A percentile compares a stretch with the other conserved stretches of the same genome.
phyloP scores from a whole-genome alignment of 1,284 basidiomycete species.

The Ceratobasidium sp. region DNA sequence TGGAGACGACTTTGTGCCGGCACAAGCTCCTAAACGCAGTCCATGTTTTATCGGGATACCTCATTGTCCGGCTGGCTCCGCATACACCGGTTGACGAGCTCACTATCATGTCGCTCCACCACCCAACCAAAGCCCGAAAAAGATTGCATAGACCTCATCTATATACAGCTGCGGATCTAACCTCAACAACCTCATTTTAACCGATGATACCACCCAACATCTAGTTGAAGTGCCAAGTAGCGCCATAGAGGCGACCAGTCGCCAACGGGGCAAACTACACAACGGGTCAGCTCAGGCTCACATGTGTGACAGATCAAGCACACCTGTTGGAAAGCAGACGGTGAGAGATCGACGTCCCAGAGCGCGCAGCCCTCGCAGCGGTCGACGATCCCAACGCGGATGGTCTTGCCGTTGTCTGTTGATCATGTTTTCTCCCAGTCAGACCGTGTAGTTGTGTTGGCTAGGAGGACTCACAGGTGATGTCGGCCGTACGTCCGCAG shows the following conservation, averaged over 20 bases:
- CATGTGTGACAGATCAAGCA: not conserved
- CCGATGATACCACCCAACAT: not conserved
- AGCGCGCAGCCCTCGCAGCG: constrained; percentile 28
- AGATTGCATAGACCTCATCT: constrained; percentile 13
- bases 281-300: not conserved
- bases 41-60: not conserved
- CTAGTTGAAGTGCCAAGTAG: constrained; percentile 32
- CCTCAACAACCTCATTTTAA: not conserved
- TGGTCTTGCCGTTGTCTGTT: constrained; percentile 35
- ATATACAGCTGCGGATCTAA: not conserved
- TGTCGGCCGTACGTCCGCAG: not conserved
- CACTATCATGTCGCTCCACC: too few relatives aligned
- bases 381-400: constrained; percentile 24
- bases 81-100: too few relatives aligned
- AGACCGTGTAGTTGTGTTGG: not conserved
- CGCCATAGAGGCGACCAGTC: constrained; percentile 30
- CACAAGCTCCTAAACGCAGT: not conserved
- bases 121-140: not conserved
- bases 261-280: constrained; percentile 24
- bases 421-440: not conserved
- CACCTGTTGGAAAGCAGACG: constrained; percentile 37
- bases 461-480: constrained; percentile 4
- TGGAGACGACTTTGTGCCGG: not conserved
- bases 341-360: constrained; percentile 33
- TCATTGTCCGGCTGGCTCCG: too few relatives aligned